Evolutionary conservation across 768 basidiomycete genomes (phyloP), one percentile per base, ranked within the genome.

Genomic region (Russula virescens): DNA sequence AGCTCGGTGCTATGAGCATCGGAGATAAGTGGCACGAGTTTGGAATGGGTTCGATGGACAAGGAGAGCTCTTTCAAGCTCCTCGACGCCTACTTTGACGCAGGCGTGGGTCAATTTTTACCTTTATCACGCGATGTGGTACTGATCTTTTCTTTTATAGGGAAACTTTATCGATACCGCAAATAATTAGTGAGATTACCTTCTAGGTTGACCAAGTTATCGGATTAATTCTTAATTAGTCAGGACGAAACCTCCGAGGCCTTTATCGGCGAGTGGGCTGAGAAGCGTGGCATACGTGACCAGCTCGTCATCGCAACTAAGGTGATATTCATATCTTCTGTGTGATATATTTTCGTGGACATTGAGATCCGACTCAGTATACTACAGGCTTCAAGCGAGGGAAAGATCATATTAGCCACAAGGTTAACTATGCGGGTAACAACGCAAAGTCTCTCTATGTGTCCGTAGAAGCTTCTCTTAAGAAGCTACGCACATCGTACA

Each of bases 241-340:
- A 86, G 65, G 78, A 83, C 60, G 83, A 80, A 62, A 68, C 76
- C n/a, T 83, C 81, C 4, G 85, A 88, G 68, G 64, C 66, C 54
- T 78, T 79, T 69, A 73, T 81, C 23, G 80, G 80, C n/a, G 81
- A 81, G 65, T 82, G 81, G 80, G 78, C 77, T 68, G 75, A 77
- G 62, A 53, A 65, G 31, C 72, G 79, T n/a, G 73, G 72, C 0
- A 74, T 76, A 58, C 73, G 81, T 45, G 78, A 82, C 62, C 78
- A 80, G 52, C 74, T 82, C n/a, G 72, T 81, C 66, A 70, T 81
- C 38, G 79, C 79, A 1, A 79, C 80, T 35, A 81, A 77, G 75
- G 75, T 76, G 38, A 26, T 42, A 23, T 0, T n/a, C 11, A 18
- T 7, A 2, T 34, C n/a, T 5, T 38, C 25, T 35, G 2, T 1